phyloP scores from a whole-genome alignment of 306 rosid species.

The Vicia faba region DNA sequence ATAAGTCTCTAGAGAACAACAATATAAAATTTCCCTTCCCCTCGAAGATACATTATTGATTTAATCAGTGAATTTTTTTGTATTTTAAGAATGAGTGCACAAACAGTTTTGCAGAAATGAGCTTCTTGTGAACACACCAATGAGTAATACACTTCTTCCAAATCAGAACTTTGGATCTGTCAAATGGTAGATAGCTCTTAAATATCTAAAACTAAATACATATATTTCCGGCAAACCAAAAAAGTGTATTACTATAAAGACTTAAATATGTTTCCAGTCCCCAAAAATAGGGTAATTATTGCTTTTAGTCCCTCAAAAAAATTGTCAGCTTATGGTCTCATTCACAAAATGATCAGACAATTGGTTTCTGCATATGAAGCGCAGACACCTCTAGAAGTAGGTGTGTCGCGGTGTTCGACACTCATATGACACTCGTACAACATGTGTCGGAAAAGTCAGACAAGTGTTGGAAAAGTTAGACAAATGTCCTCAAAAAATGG shows the following conservation, averaged over 20 bases:
- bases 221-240: slow-evolving; percentile 15
- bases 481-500: too few relatives aligned
- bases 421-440: too few relatives aligned
- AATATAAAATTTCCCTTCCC: not conserved
- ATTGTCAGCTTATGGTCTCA: not conserved
- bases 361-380: not conserved
- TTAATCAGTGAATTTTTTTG: slow-evolving; percentile 15
- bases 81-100: not conserved
- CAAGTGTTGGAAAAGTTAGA: too few relatives aligned
- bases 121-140: slow-evolving; percentile 9
- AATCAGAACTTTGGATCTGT: slow-evolving; percentile 21
- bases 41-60: not conserved
- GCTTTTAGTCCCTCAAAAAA: not conserved
- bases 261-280: not conserved
- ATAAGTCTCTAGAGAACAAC: not conserved
- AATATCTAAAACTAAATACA: slow-evolving; percentile 17
- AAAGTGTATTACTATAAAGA: not conserved
- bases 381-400: too few relatives aligned
- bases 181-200: slow-evolving; percentile 8
- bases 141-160: not conserved
- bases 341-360: not conserved
- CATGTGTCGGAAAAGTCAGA: too few relatives aligned
- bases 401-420: too few relatives aligned
- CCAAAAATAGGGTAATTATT: not conserved
- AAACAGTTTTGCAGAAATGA: slow-evolving; percentile 10